Percentiles rank a stretch among this genome's conserved stretches.
Evolutionary conservation across 306 rosid species (phyloP).

Genomic region (Gillenia trifoliata): DNA sequence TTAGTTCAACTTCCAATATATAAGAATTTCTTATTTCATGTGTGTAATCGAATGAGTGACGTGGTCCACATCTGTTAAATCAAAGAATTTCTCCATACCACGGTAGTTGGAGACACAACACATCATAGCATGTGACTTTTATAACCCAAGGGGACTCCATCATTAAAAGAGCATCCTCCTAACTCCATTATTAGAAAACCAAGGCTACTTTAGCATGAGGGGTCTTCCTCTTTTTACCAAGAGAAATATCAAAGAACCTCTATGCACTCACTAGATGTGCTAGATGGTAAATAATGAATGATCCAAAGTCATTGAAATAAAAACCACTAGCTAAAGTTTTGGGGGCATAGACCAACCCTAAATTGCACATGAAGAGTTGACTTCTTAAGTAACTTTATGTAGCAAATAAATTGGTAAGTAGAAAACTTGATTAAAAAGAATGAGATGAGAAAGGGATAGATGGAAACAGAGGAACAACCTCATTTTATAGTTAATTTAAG

Average conservation of each 20-base stretch:
- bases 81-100: neutral
- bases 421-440: neutral
- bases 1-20: too few relatives aligned
- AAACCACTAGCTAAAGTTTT: neutral
- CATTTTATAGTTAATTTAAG: neutral
- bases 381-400: neutral
- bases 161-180: constrained; percentile 15
- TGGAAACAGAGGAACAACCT: neutral
- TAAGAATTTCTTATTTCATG: too few relatives aligned
- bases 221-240: neutral
- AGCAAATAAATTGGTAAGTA: neutral
- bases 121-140: constrained; percentile 24
- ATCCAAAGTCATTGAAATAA: neutral
- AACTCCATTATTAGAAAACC: neutral
- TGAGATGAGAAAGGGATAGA: neutral
- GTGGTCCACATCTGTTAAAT: neutral
- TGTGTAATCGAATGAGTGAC: too few relatives aligned
- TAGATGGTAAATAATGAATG: neutral
- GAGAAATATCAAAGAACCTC: neutral
- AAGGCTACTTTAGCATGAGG: neutral
- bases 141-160: constrained; percentile 27
- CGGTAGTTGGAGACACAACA: neutral
- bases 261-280: neutral
- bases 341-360: neutral
- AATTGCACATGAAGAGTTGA: neutral